Conservation (phyloP, 371 early-diverging fungal species). For the Haplosporangium sp. region DNA sequence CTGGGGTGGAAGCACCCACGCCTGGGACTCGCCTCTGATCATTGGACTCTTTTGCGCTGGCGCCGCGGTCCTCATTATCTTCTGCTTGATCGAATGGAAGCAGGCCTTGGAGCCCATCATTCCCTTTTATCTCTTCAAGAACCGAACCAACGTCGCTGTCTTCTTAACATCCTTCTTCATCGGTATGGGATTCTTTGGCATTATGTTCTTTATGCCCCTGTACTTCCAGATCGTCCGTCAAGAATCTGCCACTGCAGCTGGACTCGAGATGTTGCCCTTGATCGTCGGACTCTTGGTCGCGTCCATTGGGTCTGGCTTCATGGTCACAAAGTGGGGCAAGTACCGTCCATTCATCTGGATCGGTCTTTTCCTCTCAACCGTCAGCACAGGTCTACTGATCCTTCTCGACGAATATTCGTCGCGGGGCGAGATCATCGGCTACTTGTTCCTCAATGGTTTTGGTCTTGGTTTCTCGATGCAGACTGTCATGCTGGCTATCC, state of each 20-base stretch:
- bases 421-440: slow-evolving; percentile 60
- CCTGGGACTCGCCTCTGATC: slow-evolving; percentile 55
- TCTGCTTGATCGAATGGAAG: slow-evolving; percentile 62
- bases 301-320: slow-evolving; percentile 63
- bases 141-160: slow-evolving; percentile 44
- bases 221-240: slow-evolving; percentile 71
- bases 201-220: slow-evolving; percentile 71
- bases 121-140: slow-evolving; percentile 58
- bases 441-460: slow-evolving; percentile 62
- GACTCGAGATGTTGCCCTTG: slow-evolving; percentile 74
- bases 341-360: slow-evolving; percentile 64
- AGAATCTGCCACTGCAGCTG: slow-evolving; percentile 61
- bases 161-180: slow-evolving; percentile 56
- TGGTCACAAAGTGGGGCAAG: slow-evolving; percentile 63
- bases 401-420: slow-evolving; percentile 57
- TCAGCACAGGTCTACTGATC: slow-evolving; percentile 64
- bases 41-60: slow-evolving; percentile 64
- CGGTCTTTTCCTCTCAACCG: slow-evolving; percentile 59
- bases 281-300: slow-evolving; percentile 65
- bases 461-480: slow-evolving; percentile 76
- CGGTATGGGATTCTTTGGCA: slow-evolving; percentile 59
- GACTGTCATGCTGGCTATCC: slow-evolving; percentile 72
- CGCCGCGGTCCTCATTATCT: slow-evolving; percentile 54
- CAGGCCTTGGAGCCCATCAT: slow-evolving; percentile 65
- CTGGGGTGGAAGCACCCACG: slow-evolving; percentile 59